These are phyloP conservation scores for Daldinia eschscholtzii DNA, from an alignment of 2,329 filamentous ascomycete species.

Conservation along the genomic window DNA sequence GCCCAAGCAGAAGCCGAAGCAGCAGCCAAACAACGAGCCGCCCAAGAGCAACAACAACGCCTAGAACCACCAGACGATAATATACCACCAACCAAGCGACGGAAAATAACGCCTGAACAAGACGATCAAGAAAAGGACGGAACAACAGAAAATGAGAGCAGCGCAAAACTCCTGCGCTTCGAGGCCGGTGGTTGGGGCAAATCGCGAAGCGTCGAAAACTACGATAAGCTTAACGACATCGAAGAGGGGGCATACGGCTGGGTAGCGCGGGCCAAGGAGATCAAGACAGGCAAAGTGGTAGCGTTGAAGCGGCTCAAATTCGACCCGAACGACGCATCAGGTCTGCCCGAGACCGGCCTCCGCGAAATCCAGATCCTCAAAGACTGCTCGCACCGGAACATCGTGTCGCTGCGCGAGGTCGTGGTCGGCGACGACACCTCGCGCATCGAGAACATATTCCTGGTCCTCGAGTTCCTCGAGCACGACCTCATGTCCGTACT, in stretches of 20 bases:
- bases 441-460: conserved; percentile 75
- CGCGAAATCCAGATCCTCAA: conserved; percentile 93
- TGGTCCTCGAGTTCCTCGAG: conserved; percentile 97
- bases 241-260: conserved; percentile 97
- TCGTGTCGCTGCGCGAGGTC: conserved; percentile 85
- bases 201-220: conserved; percentile 85
- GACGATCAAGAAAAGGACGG: conserved; percentile 41
- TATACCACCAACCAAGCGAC: conserved; percentile 71
- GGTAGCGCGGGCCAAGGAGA: conserved; percentile 86
- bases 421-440: conserved; percentile 73
- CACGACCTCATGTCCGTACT: conserved; percentile 95
- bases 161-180: conserved; percentile 76
- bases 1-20: conserved; percentile 53
- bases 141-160: conserved; percentile 42
- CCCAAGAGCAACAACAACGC: conserved; percentile 44
- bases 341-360: conserved; percentile 90
- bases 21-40: conserved; percentile 50
- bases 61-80: conserved; percentile 47
- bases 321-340: conserved; percentile 77
- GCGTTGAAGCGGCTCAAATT: conserved; percentile 95
- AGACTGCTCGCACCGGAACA: conserved; percentile 82
- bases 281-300: conserved; percentile 81
- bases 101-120: conserved; percentile 65
- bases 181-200: conserved; percentile 74
- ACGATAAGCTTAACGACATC: conserved; percentile 94